Conservation (phyloP, 2,329 filamentous ascomycete genomes). For the Clarireedia homoeocarpa region DNA sequence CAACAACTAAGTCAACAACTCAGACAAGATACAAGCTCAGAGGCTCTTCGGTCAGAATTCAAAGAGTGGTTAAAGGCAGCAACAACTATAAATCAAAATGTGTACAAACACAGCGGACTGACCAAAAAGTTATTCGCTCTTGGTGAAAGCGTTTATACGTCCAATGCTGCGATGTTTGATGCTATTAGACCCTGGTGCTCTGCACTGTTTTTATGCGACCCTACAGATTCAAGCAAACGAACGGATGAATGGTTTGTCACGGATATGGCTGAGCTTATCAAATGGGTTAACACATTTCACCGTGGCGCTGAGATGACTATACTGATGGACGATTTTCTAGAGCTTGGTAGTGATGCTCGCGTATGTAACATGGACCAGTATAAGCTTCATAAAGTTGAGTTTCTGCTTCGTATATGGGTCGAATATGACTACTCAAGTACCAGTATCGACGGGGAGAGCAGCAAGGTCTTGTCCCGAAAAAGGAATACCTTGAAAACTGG, state of each 20-base stretch:
- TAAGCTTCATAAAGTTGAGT: neutral
- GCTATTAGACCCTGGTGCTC: neutral
- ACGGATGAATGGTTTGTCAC: neutral
- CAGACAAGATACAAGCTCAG: neutral
- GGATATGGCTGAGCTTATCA: neutral
- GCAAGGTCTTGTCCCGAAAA: neutral
- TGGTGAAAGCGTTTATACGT: neutral
- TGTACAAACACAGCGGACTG: neutral
- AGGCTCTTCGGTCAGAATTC: neutral
- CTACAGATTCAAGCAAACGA: neutral
- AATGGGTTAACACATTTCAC: neutral
- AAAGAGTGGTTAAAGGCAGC: neutral
- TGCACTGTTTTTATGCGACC: neutral
- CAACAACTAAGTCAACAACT: neutral
- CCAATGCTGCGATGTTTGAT: neutral
- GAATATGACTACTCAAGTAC: neutral
- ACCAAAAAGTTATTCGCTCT: neutral
- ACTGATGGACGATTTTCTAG: neutral
- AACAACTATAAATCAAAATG: neutral
- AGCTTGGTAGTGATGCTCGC: neutral
- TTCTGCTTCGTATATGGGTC: neutral
- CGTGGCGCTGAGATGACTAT: neutral
- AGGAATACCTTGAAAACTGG: neutral
- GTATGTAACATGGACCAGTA: neutral
- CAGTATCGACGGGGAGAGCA: neutral